A percentile compares a stretch with the other conserved stretches of the same genome.
Evolutionary conservation across 805 yeast genomes (phyloP).

Genomic region (Kazachstania bromeliacearum): DNA sequence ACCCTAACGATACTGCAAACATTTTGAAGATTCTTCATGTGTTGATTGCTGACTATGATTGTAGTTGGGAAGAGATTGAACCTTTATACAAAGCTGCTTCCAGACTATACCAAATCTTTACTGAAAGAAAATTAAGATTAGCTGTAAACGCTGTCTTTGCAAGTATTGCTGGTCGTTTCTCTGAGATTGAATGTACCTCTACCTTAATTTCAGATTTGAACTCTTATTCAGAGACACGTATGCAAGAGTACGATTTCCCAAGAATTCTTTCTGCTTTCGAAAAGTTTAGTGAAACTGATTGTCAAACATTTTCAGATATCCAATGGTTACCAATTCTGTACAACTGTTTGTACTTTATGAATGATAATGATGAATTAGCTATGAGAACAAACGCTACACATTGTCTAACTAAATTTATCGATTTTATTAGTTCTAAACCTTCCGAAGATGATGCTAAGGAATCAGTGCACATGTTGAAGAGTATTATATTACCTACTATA

Average conservation of each 20-base stretch:
- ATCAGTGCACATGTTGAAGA: constrained; percentile 36
- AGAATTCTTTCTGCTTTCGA: constrained; percentile 61
- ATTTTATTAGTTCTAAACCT: constrained; percentile 34
- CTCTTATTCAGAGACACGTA: constrained; percentile 49
- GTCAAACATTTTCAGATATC: constrained; percentile 32
- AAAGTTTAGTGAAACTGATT: constrained; percentile 48
- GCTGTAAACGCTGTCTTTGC: constrained; percentile 51
- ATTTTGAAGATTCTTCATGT: constrained; percentile 49
- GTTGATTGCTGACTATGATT: constrained; percentile 44
- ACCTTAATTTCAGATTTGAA: constrained; percentile 56
- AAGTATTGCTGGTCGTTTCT: constrained; percentile 47
- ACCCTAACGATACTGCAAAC: constrained; percentile 43
- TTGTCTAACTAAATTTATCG: constrained; percentile 55
- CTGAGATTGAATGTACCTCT: constrained; percentile 38
- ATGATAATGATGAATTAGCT: constrained; percentile 71
- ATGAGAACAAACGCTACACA: constrained; percentile 69
- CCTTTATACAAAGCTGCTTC: constrained; percentile 43
- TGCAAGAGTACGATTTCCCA: constrained; percentile 74
- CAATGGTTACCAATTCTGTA: constrained; percentile 80
- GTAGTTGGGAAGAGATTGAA: constrained; percentile 42
- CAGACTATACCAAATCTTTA: constrained; percentile 47
- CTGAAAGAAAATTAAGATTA: constrained; percentile 53
- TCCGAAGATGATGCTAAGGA: constrained; percentile 22
- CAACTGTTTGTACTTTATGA: constrained; percentile 58
- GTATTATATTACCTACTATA: constrained; percentile 53